Percentiles rank a stretch among this genome's conserved stretches.
phyloP scores from a whole-genome alignment of 1,139 yeast species.

The Candida sanyaensis region DNA sequence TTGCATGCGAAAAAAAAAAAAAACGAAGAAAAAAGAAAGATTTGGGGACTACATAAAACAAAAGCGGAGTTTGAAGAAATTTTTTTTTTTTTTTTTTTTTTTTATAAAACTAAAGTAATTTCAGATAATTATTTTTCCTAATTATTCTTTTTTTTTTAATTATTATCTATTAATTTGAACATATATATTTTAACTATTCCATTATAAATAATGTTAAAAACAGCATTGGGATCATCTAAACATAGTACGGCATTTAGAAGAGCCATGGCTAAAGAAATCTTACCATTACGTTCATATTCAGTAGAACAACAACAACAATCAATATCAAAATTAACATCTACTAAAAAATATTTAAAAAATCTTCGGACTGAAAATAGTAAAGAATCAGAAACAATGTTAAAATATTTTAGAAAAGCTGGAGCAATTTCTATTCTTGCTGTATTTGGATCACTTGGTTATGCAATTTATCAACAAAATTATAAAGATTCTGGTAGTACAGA shows the following conservation, averaged over 20 bases:
- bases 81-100: too few relatives aligned
- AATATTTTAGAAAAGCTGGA: slow-evolving; percentile 34
- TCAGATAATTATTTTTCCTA: background rate
- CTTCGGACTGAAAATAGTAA: slow-evolving; percentile 38
- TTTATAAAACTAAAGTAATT: background rate
- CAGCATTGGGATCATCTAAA: slow-evolving; percentile 10
- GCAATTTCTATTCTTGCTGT: slow-evolving; percentile 35
- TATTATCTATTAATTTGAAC: background rate
- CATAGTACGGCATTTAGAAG: slow-evolving; percentile 13
- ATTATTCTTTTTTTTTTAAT: too few relatives aligned
- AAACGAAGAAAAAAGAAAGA: background rate
- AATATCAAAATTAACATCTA: slow-evolving; percentile 4
- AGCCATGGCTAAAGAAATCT: slow-evolving; percentile 13
- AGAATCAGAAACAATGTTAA: slow-evolving; percentile 33
- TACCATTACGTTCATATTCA: slow-evolving; percentile 13
- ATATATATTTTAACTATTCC: background rate
- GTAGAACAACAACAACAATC: slow-evolving; percentile 9
- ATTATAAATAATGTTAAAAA: slow-evolving; percentile 8
- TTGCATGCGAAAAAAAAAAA: background rate
- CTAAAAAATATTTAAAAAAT: slow-evolving; percentile 18
- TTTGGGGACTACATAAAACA: background rate
- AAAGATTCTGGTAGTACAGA: slow-evolving; percentile 3
- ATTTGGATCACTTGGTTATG: slow-evolving; percentile 36
- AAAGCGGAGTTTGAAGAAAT: slow-evolving; percentile 5
- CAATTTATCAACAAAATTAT: slow-evolving; percentile 19